Percentiles rank a stretch among this genome's conserved stretches.
Conservation (phyloP, 768 basidiomycete species). For the Amanita fuliginea region DNA sequence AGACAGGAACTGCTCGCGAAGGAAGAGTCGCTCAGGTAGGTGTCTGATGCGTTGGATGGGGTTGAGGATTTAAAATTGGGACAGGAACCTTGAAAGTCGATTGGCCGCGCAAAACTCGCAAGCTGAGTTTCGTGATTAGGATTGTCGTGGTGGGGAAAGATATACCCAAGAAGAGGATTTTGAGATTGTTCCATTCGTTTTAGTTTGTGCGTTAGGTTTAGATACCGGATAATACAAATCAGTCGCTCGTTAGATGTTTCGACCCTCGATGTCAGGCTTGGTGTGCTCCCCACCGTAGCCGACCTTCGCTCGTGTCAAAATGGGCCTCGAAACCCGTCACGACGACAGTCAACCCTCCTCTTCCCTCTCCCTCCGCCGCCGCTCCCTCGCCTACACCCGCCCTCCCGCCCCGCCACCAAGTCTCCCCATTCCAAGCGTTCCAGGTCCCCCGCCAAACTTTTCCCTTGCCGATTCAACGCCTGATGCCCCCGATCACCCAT, state of each 20-base stretch:
- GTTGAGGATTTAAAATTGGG: slow-evolving; percentile 3
- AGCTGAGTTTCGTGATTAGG: slow-evolving; percentile 64
- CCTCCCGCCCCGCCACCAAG: slow-evolving; percentile 65
- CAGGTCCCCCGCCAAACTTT: slow-evolving; percentile 20
- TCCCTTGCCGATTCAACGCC: slow-evolving; percentile 10
- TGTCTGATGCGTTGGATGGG: not conserved
- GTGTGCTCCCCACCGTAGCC: not conserved
- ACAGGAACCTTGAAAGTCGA: slow-evolving; percentile 81
- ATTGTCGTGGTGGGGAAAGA: not conserved
- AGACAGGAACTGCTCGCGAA: slow-evolving; percentile 93
- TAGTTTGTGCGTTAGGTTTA: slow-evolving; percentile 6
- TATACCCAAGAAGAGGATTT: slow-evolving; percentile 6
- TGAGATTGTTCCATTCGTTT: slow-evolving; percentile 7
- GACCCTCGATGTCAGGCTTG: not conserved
- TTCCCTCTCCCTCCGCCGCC: slow-evolving; percentile 43
- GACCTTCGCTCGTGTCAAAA: not conserved
- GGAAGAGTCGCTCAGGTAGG: slow-evolving; percentile 84
- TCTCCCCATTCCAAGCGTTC: slow-evolving; percentile 64
- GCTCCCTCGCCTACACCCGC: slow-evolving; percentile 52
- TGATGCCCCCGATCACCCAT: slow-evolving; percentile 14
- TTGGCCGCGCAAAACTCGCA: slow-evolving; percentile 84
- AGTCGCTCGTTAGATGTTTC: slow-evolving; percentile 13
- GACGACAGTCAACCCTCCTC: slow-evolving; percentile 25
- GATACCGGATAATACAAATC: slow-evolving; percentile 23
- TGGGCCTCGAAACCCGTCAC: slow-evolving; percentile 11